Conservation (phyloP, 2,329 filamentous ascomycete species). For the Colletotrichum sp. region DNA sequence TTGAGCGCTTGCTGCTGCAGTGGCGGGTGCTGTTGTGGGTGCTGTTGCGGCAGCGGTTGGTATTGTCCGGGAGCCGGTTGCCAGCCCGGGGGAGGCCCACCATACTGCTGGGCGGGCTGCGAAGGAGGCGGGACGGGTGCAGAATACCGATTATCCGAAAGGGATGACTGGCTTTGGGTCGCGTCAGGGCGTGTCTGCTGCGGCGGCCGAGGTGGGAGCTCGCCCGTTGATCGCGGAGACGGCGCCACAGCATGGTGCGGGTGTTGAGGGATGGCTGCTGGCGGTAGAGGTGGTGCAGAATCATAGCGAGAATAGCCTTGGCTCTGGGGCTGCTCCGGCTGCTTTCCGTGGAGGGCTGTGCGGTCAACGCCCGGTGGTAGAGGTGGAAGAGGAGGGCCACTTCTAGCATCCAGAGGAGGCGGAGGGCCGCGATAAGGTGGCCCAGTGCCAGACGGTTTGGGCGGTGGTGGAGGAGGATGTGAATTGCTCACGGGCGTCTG, state of each 20-base stretch:
- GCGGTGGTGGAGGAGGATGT: slow-evolving; percentile 57
- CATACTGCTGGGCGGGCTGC: slow-evolving; percentile 9
- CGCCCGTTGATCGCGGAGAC: slow-evolving; percentile 12
- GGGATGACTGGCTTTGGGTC: slow-evolving; percentile 1
- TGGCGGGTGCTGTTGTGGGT: slow-evolving; percentile 22
- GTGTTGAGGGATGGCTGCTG: slow-evolving; percentile 8
- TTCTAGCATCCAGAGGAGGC: slow-evolving; percentile 13
- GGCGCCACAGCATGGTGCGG: not conserved
- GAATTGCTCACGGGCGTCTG: slow-evolving; percentile 37
- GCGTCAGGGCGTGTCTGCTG: slow-evolving; percentile 1
- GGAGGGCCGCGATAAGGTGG: slow-evolving; percentile 33
- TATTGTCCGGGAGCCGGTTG: slow-evolving; percentile 15
- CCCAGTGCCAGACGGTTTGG: slow-evolving; percentile 50
- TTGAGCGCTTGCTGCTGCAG: slow-evolving; percentile 29
- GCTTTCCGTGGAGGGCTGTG: slow-evolving; percentile 23
- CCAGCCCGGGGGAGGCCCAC: slow-evolving; percentile 17
- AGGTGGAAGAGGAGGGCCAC: slow-evolving; percentile 33
- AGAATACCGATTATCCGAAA: slow-evolving; percentile 25
- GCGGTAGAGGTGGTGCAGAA: slow-evolving; percentile 51
- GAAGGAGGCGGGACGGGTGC: slow-evolving; percentile 23
- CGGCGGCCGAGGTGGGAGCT: slow-evolving; percentile 10
- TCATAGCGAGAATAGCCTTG: slow-evolving; percentile 46
- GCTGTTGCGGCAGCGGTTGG: slow-evolving; percentile 23
- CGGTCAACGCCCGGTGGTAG: slow-evolving; percentile 32
- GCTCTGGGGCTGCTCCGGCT: slow-evolving; percentile 10